A percentile compares a stretch with the other conserved stretches of the same genome.
Evolutionary conservation across 2,329 filamentous ascomycete genomes (phyloP).

Genomic region (Aspergillus latus): DNA sequence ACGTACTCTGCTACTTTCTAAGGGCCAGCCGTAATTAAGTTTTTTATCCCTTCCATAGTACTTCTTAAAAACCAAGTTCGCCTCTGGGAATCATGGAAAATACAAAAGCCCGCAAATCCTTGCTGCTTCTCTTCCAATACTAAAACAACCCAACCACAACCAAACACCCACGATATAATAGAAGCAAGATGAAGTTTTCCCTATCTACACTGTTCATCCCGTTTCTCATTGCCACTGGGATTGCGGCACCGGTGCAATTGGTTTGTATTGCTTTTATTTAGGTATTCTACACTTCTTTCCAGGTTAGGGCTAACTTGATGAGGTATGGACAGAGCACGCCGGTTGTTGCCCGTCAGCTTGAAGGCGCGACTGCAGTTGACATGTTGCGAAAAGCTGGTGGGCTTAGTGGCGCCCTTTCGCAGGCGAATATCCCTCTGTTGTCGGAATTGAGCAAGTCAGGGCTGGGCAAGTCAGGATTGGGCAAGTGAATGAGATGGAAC

Average conservation of each 20-base stretch:
- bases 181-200: constrained; percentile 10
- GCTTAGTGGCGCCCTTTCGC: neutral
- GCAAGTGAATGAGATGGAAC: neutral
- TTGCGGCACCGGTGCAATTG: constrained; percentile 8
- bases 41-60: too few species aligned
- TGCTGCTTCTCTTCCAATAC: too few species aligned
- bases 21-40: too few species aligned
- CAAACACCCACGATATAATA: neutral
- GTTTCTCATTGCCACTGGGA: neutral
- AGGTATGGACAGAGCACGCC: neutral
- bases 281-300: neutral
- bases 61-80: too few species aligned
- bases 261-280: neutral
- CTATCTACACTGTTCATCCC: constrained; percentile 2
- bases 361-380: neutral
- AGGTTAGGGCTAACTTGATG: neutral
- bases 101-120: too few species aligned
- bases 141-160: too few species aligned
- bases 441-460: neutral
- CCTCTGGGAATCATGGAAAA: too few species aligned
- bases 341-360: neutral
- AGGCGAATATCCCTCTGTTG: neutral
- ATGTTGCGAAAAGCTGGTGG: neutral
- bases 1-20: too few species aligned
- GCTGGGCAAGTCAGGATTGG: neutral